Evolutionary conservation across 306 rosid species (phyloP).

Genomic region (Erythrophleum fordii): DNA sequence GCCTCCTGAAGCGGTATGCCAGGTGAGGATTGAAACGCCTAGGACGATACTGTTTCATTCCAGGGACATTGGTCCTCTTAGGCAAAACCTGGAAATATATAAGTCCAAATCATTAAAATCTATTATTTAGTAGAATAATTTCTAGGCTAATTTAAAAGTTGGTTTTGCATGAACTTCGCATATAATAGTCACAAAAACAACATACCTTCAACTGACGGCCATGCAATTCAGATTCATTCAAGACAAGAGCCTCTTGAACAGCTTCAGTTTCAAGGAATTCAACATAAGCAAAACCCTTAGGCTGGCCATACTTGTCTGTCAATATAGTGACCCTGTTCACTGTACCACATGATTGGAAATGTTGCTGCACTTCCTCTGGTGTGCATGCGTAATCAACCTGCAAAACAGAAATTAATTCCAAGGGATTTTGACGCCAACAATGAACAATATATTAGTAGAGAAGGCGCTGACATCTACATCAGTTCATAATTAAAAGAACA

Average conservation of each 20-base stretch:
- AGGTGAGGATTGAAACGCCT: slow-evolving; percentile 78
- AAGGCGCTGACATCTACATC: slow-evolving; percentile 20
- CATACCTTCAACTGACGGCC: slow-evolving; percentile 91
- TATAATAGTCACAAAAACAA: background rate
- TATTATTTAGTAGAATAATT: slow-evolving; percentile 9
- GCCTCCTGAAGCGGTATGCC: slow-evolving; percentile 80
- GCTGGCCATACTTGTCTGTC: slow-evolving; percentile 92
- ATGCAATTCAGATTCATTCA: slow-evolving; percentile 88
- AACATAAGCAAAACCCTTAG: slow-evolving; percentile 94
- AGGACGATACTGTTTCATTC: slow-evolving; percentile 88
- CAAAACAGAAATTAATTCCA: slow-evolving; percentile 42
- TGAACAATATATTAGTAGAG: slow-evolving; percentile 30
- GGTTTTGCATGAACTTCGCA: background rate
- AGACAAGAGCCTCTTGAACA: slow-evolving; percentile 82
- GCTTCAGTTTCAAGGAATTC: slow-evolving; percentile 90
- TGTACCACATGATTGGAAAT: slow-evolving; percentile 93
- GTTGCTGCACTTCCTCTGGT: slow-evolving; percentile 98
- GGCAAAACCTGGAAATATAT: slow-evolving; percentile 64
- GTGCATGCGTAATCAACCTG: slow-evolving; percentile 98
- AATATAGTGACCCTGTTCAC: slow-evolving; percentile 91
- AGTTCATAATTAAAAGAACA: slow-evolving; percentile 22
- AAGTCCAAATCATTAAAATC: slow-evolving; percentile 30
- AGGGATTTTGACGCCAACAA: slow-evolving; percentile 29
- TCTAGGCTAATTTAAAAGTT: slow-evolving; percentile 22
- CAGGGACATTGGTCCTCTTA: slow-evolving; percentile 95